phyloP scores from a whole-genome alignment of 345 rosid species.

The Jatropha curcas region DNA sequence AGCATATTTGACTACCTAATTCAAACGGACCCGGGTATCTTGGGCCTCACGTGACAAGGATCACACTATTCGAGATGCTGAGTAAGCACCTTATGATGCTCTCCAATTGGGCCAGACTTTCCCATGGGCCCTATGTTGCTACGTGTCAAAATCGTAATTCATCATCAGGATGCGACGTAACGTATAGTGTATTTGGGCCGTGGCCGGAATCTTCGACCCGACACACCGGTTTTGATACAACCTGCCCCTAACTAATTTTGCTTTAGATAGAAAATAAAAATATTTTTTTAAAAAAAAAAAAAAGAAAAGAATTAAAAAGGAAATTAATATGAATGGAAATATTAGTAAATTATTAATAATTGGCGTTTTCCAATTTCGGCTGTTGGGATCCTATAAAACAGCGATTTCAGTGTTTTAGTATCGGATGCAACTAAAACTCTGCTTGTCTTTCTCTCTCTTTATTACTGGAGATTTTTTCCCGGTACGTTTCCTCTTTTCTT shows the following conservation, averaged over 20 bases:
- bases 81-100: constrained; percentile 15
- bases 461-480: neutral
- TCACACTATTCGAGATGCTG: constrained; percentile 4
- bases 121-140: neutral
- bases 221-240: constrained; percentile 5
- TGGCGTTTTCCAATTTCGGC: constrained; percentile 37
- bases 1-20: constrained; percentile 27
- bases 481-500: neutral
- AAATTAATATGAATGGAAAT: constrained; percentile 1
- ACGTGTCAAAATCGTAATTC: constrained; percentile 43
- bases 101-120: neutral
- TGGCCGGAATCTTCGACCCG: constrained; percentile 27
- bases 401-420: constrained; percentile 39
- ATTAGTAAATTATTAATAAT: constrained; percentile 5
- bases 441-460: neutral
- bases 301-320: neutral
- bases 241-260: neutral
- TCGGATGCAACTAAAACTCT: constrained; percentile 29
- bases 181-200: constrained; percentile 11
- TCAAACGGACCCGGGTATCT: constrained; percentile 62
- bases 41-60: constrained; percentile 74
- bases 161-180: constrained; percentile 47
- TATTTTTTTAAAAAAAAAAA: too few relatives aligned
- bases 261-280: neutral
- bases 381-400: constrained; percentile 60